Evolutionary conservation across 2,329 filamentous ascomycete genomes (phyloP).

Genomic region (Xylaria digitata): DNA sequence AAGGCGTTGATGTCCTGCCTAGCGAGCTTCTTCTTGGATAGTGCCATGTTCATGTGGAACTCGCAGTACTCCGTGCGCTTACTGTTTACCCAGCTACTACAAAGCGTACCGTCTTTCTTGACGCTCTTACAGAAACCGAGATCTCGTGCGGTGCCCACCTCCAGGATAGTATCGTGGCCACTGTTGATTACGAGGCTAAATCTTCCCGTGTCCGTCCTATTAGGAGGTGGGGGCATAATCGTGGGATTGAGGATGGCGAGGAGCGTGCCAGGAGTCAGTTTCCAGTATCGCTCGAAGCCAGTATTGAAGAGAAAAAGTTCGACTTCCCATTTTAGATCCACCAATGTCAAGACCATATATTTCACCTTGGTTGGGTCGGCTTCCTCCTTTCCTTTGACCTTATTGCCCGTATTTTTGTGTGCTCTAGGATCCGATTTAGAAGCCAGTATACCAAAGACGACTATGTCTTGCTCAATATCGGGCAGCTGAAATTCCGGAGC

Average conservation of each 20-base stretch:
- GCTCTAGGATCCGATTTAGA: constrained; percentile 84
- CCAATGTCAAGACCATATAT: constrained; percentile 91
- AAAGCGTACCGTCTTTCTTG: constrained; percentile 85
- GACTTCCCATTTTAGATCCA: constrained; percentile 89
- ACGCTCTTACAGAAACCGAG: constrained; percentile 87
- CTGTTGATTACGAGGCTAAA: constrained; percentile 89
- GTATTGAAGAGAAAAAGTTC: constrained; percentile 93
- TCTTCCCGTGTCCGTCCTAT: constrained; percentile 79
- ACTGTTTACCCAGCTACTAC: constrained; percentile 86
- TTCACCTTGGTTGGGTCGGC: constrained; percentile 74
- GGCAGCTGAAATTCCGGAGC: constrained; percentile 85
- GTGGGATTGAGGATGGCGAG: constrained; percentile 91
- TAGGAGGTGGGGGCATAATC: constrained; percentile 86
- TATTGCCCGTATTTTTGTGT: constrained; percentile 61
- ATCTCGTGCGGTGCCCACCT: constrained; percentile 86
- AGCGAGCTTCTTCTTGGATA: constrained; percentile 69
- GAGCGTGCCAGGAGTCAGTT: constrained; percentile 89
- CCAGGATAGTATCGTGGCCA: constrained; percentile 88
- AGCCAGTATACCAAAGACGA: constrained; percentile 88
- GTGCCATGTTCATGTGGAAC: constrained; percentile 85
- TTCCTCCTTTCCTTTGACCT: constrained; percentile 60
- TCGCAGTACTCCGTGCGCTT: constrained; percentile 92
- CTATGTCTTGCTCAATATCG: constrained; percentile 85
- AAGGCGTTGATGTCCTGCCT: constrained; percentile 51
- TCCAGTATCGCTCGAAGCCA: constrained; percentile 94